Conservation (phyloP, 495 filamentous ascomycete species). For the Penicillium goetzii region DNA sequence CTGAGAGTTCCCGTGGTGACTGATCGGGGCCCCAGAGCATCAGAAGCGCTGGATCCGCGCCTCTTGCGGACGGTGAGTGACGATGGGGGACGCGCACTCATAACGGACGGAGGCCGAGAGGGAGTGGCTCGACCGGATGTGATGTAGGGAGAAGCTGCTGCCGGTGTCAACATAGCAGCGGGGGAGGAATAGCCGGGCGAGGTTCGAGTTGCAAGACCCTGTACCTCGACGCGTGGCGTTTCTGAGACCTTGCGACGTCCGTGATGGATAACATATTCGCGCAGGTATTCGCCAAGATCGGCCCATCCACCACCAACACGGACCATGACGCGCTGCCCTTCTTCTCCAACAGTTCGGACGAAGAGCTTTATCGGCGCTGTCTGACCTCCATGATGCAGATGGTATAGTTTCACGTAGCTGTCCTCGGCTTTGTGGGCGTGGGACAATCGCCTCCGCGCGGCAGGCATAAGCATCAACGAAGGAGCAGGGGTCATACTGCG, state of each 20-base stretch:
- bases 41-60: conserved; percentile 45
- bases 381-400: conserved; percentile 81
- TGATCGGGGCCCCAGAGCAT: conserved; percentile 35
- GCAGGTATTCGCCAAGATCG: conserved; percentile 91
- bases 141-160: conserved; percentile 21
- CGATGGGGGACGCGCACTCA: conserved; percentile 44
- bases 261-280: conserved; percentile 90
- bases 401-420: conserved; percentile 83
- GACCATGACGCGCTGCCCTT: conserved; percentile 94
- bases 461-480: conserved; percentile 71
- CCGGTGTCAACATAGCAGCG: conserved; percentile 28
- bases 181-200: conserved; percentile 42
- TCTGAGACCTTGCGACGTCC: conserved; percentile 55
- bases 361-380: conserved; percentile 89
- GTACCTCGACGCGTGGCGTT: conserved; percentile 48
- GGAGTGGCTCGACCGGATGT: conserved; percentile 39
- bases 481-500: conserved; percentile 61
- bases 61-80: conserved; percentile 49
- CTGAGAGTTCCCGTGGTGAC: conserved; percentile 35
- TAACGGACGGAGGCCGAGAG: conserved; percentile 40
- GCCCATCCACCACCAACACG: conserved; percentile 96
- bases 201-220: conserved; percentile 41
- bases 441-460: conserved; percentile 44
- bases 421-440: conserved; percentile 45
- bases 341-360: conserved; percentile 86